These are phyloP conservation scores for Oryza glaberrima DNA, from an alignment of 176 grass and related monocot species.

Conservation along the genomic window DNA sequence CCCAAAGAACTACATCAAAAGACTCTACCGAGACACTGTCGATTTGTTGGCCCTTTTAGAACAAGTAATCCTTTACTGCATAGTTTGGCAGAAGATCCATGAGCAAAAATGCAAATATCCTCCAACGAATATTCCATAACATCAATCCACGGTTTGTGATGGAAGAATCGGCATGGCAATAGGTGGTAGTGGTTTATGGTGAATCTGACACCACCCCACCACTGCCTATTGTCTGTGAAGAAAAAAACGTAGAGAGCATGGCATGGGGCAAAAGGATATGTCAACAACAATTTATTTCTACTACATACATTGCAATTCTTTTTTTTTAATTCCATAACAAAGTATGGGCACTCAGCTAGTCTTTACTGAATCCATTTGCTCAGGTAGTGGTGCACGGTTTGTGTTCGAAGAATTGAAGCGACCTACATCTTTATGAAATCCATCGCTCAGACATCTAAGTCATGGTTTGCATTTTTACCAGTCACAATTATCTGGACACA, in stretches of 20 bases:
- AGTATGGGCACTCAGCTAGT: not conserved
- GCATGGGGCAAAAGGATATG: no score
- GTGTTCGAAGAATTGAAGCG: not conserved
- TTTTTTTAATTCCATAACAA: no score
- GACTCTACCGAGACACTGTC: not conserved
- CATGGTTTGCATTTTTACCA: conserved; percentile 7
- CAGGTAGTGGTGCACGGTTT: conserved; percentile 11
- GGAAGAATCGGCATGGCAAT: not conserved
- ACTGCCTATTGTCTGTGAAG: no score
- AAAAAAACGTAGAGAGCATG: no score
- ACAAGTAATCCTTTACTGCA: not conserved
- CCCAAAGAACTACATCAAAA: not conserved
- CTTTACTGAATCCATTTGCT: conserved; percentile 20
- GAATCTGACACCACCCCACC: no score
- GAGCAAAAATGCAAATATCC: conserved; percentile 4
- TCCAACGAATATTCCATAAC: not conserved
- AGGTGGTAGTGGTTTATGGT: no score
- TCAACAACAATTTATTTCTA: no score
- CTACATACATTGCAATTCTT: no score
- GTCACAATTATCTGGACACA: not conserved
- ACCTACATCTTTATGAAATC: conserved; percentile 9
- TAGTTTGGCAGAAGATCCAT: not conserved
- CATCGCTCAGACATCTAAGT: not conserved
- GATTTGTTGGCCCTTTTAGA: not conserved
- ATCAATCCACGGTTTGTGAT: not conserved